Evolutionary conservation across 1,284 basidiomycete genomes (phyloP), one percentile per base, ranked within the genome.

Genomic region (Fistulinella cinereoalba): DNA sequence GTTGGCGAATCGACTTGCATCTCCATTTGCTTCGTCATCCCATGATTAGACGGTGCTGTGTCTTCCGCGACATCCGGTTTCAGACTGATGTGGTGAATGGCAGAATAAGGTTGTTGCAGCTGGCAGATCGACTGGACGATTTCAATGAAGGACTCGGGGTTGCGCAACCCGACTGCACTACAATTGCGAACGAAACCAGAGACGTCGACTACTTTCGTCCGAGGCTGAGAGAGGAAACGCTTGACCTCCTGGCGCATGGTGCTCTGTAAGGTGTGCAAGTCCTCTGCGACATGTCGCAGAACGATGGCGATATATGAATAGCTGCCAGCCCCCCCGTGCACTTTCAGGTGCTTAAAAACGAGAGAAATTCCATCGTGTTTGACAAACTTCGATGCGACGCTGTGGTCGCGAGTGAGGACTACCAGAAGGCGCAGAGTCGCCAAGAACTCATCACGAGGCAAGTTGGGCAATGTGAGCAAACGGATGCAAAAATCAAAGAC

Each of bases 201-300:
- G 25, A 89, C 75, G 52, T 97, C 95, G 18, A 84, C 75, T 23
- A 80, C 66, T 51, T 81, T 83, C 41, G 80, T 81, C 31, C 89
- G 81, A 41, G 85, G 76, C 47, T 84, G 81, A 8, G 79, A 71
- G 56, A 93, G 82, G 69, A 84, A 89, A 5, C 83, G 79, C 58
- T 80, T 85, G 56, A 98, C 77, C 56, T 94, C 89, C 51, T 88
- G 83, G 21, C 80, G 77, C 83, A 99, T 95, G 51, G 90, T 77
- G 6, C 74, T 72, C 45, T 81, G 77, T 25, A 98, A 66, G 2
- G 79, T 80, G 6, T 70, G 62, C 5, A 75, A 61, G 54, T 94
- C 88, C 68, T 99, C 97, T 43, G 96, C 81, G 44, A 92, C 71
- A 64, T 99, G 96, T 3, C 97, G 88, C 16, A 97, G 73, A 47